phyloP scores from a whole-genome alignment of 108 stramenopile genomes.

The Nannochloropsis granulata region DNA sequence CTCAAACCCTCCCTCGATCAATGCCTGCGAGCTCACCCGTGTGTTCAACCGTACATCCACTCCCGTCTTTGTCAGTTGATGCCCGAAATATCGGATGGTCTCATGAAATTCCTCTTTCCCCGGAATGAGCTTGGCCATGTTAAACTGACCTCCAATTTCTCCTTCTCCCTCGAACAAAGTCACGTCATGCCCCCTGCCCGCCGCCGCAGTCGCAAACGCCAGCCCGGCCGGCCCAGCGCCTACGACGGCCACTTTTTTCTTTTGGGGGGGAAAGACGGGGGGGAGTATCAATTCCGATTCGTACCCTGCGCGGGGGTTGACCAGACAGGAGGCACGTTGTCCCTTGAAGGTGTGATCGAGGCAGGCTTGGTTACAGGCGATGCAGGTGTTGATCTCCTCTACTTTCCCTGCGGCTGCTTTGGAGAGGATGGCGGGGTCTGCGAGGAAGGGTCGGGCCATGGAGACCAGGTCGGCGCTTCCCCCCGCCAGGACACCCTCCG shows the following conservation, averaged over 20 bases:
- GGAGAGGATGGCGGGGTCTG: constrained; percentile 75
- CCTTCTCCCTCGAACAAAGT: constrained; percentile 64
- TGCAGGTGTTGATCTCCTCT: constrained; percentile 89
- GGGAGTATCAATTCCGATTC: constrained; percentile 53
- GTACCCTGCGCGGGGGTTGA: constrained; percentile 87
- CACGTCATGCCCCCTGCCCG: constrained; percentile 67
- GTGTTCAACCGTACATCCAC: constrained; percentile 35
- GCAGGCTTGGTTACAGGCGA: constrained; percentile 97
- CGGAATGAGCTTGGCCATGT: constrained; percentile 85
- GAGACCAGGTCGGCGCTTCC: constrained; percentile 73
- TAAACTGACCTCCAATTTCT: constrained; percentile 78
- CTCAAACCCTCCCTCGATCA: constrained; percentile 39
- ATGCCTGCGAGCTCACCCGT: neutral
- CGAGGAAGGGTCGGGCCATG: constrained; percentile 93
- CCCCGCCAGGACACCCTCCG: constrained; percentile 49
- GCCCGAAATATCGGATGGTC: constrained; percentile 75
- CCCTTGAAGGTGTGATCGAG: constrained; percentile 93
- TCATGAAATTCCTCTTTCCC: constrained; percentile 97
- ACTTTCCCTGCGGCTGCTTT: constrained; percentile 61
- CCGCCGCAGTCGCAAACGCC: constrained; percentile 62
- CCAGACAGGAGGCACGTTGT: constrained; percentile 83
- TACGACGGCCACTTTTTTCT: constrained; percentile 63
- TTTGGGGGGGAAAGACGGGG: neutral
- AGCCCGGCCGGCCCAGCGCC: constrained; percentile 95
- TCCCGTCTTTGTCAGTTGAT: neutral